Conservation (phyloP, 192 early-diverging fungal species). For the Linnemannia schmuckeri region DNA sequence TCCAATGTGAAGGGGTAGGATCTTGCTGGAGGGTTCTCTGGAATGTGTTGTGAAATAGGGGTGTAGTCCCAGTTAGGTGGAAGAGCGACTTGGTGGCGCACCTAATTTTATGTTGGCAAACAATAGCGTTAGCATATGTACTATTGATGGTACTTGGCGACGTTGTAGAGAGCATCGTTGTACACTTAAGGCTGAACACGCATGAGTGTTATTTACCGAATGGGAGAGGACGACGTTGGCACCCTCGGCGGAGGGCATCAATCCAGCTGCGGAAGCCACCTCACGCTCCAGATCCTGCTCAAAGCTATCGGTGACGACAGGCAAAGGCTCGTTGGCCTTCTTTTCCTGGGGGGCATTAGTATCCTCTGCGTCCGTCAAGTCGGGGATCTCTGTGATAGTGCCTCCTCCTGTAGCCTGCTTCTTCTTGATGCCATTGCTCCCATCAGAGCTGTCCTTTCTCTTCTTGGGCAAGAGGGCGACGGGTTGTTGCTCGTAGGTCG, state of each 20-base stretch:
- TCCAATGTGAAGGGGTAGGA: slow-evolving; percentile 93
- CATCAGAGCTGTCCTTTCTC: slow-evolving; percentile 10
- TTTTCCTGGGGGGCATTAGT: slow-evolving; percentile 18
- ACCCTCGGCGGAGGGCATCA: slow-evolving; percentile 62
- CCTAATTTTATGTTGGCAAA: slow-evolving; percentile 58
- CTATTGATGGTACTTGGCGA: no score
- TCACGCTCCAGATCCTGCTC: slow-evolving; percentile 77
- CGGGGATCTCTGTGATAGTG: slow-evolving; percentile 22
- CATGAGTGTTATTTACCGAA: slow-evolving; percentile 42
- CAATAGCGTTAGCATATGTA: not conserved
- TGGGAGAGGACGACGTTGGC: slow-evolving; percentile 59
- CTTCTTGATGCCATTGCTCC: slow-evolving; percentile 25
- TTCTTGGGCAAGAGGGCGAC: slow-evolving; percentile 21
- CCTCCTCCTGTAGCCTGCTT: slow-evolving; percentile 14
- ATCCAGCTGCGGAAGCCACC: slow-evolving; percentile 69
- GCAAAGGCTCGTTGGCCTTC: slow-evolving; percentile 37
- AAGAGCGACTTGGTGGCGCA: slow-evolving; percentile 95
- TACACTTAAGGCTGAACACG: no score
- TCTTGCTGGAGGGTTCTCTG: slow-evolving; percentile 84
- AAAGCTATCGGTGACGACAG: slow-evolving; percentile 78
- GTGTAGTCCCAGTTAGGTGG: slow-evolving; percentile 89
- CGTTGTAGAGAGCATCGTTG: no score
- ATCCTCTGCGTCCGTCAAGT: slow-evolving; percentile 43
- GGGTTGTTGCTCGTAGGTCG: slow-evolving; percentile 13
- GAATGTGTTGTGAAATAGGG: slow-evolving; percentile 88